Conservation (phyloP, 768 basidiomycete genomes). For the Boletus vermiculosoides region DNA sequence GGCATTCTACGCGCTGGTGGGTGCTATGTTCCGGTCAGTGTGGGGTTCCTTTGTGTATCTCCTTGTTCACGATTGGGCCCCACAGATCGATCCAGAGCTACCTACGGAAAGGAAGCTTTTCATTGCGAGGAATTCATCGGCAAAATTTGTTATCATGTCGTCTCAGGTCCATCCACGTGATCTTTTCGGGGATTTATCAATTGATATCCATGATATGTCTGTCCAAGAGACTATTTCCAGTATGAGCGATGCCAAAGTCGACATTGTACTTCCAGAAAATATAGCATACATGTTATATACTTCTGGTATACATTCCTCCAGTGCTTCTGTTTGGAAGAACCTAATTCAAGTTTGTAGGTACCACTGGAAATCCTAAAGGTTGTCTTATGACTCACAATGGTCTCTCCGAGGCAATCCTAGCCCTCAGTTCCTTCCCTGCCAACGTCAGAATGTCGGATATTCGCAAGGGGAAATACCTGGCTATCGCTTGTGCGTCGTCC, state of each 20-base stretch:
- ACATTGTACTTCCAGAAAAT: constrained; percentile 30
- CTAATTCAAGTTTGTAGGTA: constrained; percentile 33
- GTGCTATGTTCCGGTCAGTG: constrained; percentile 49
- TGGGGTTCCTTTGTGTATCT: constrained; percentile 10
- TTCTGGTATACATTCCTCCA: constrained; percentile 36
- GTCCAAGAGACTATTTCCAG: constrained; percentile 28
- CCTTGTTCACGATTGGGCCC: not conserved
- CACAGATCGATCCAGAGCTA: constrained; percentile 53
- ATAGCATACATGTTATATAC: constrained; percentile 50
- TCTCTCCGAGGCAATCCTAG: constrained; percentile 32
- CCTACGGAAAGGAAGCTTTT: constrained; percentile 45
- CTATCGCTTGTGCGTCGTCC: constrained; percentile 42
- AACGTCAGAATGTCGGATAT: constrained; percentile 23
- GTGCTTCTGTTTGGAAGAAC: not conserved
- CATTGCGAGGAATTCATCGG: constrained; percentile 43
- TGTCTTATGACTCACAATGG: constrained; percentile 42
- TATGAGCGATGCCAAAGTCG: constrained; percentile 31
- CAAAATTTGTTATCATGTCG: constrained; percentile 42
- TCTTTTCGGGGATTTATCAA: constrained; percentile 21
- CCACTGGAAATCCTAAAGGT: constrained; percentile 52
- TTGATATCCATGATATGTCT: constrained; percentile 20
- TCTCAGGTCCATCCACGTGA: constrained; percentile 7
- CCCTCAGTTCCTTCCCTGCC: constrained; percentile 27
- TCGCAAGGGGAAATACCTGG: constrained; percentile 36
- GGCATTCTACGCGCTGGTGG: constrained; percentile 48